These are phyloP conservation scores for Arabidopsis thaliana DNA, from an alignment of 345 rosid genomes.

Conservation along the genomic window TAIR10.1 NC_003076.8:20497501-20498000, in stretches of 20 bases:
- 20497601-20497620: not conserved
- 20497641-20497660: not conserved
- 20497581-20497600: not conserved
- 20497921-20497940: too few relatives aligned
- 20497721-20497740: not conserved
- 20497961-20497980: too few relatives aligned
- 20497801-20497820: too few relatives aligned
- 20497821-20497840: too few relatives aligned
- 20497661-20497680: not conserved
- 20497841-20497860: too few relatives aligned
- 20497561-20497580: not conserved
- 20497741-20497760: not conserved
- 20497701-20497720: not conserved
- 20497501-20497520: not conserved
- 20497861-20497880: too few relatives aligned
- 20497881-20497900: too few relatives aligned
- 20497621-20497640: not conserved
- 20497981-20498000: too few relatives aligned
- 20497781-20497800: too few relatives aligned
- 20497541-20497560: not conserved
- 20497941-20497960: too few relatives aligned
- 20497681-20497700: not conserved
- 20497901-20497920: too few relatives aligned
- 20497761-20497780: too few relatives aligned
- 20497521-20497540: not conserved